Base-by-base conservation (phyloP, 1,284 basidiomycete genomes). In the Neotropicomus parvogracilis region DNA sequence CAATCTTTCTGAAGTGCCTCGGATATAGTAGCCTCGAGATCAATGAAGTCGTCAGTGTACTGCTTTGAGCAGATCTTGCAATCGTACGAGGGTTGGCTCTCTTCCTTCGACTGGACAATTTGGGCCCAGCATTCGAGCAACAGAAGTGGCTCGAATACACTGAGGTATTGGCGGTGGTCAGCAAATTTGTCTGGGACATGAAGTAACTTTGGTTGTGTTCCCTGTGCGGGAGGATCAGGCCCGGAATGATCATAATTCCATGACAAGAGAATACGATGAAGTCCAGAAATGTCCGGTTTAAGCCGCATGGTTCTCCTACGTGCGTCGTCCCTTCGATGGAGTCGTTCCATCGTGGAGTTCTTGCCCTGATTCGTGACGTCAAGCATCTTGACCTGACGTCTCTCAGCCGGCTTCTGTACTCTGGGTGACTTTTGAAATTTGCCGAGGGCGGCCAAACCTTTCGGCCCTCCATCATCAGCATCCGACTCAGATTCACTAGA, bases 91-190 rank as follows among this genome's bases (percentile, higher is more conserved):
- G 82, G 77, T 33, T 73, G 74, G 6, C 62, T 59, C 45, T 84
- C 79, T 48, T 88, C 83, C 59, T 91, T 88, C 26, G 91, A 81
- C 62, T 91, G 80, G 29, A 74, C 63, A 48, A 98, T 78, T 61
- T 97, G 92, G 26, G 88, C 83, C 95, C 97, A 98, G 54, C 90
- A 86, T 69, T 99, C 97, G 51, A 91, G 75, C 27, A 95, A 71
- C 20, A 98, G 74, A n/a, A 99, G 75, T 1, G 97, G 93, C 56
- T 92, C 83, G 62, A 97, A 93, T 21, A 86, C 74, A 21, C 72
- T 71, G 34, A 81, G 77, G 67, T 97, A 99, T 27, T 93, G 79
- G 5, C 73, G 64, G 44, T 83, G 78, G 49, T 80, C 77, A 3
- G 59, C 59, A 64, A 97, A 98, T 7, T 67, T 70, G 41, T 82